Evolutionary conservation across 257 asterid species (phyloP), one percentile per base, ranked within the genome.

Genomic region (Haberlea rhodopensis): DNA sequence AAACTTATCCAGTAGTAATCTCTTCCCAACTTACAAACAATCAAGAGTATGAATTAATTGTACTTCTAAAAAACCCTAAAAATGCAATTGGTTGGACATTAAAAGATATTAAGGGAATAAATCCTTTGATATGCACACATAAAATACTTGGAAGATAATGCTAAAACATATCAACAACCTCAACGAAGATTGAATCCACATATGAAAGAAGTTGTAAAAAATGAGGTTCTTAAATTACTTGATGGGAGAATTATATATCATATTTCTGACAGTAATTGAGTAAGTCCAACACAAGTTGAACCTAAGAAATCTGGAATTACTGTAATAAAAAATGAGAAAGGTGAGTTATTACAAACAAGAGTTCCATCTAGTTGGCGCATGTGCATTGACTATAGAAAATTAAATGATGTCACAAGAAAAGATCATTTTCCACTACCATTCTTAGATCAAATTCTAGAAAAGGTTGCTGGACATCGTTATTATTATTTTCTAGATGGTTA

Each of bases 341-440:
- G n/a, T 34, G 75, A 71, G 11, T 25, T 53, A 6, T 20, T 70
- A 9, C 57, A 63, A 32, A 60, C 56, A 4, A 24, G 46, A 16
- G 32, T 23, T 9, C 53, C 51, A 21, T 48, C 31, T 0, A 57
- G 68, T 5, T 70, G 69, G 69, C 11, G 63, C 4, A 9, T 68
- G 1, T 58, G 59, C 20, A 45, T 57, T 2, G 66, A 58, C 19
- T 68, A 43, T 15, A 16, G 69, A 2, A 24, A 8, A 3, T 11
- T 70, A 0, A 61, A 70, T 53, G 31, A 48, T 1, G 54, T 37
- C 3, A 70, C 69, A 1, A 52, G 51, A 7, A 70, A 70, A 26
- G 75, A 62, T 16, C 70, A 71, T 10, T 71, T 28, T n/a, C 66
- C 71, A 0, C 55, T 71, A 24, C 66, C 60, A 13, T 71, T 71